Evolutionary conservation across 495 filamentous ascomycete genomes (phyloP).

Genomic region (Letharia lupina): DNA sequence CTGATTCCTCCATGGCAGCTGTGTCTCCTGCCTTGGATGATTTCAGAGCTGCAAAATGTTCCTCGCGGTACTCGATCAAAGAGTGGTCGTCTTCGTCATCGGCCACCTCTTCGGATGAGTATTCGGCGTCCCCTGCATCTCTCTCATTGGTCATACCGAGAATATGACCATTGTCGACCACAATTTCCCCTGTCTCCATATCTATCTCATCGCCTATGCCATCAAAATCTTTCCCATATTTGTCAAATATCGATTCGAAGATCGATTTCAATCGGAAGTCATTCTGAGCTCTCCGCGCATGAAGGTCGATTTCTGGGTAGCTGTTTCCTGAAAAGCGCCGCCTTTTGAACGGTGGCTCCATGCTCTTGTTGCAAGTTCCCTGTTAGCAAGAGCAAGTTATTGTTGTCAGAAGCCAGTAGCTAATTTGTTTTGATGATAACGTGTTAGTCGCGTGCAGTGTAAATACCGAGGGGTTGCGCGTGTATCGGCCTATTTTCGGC

Average conservation of each 20-base stretch:
- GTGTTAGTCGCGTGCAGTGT: not conserved
- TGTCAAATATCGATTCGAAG: constrained; percentile 81
- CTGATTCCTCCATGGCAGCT: not conserved
- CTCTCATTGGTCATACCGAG: constrained; percentile 45
- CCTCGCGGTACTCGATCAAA: not conserved
- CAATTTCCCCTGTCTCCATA: constrained; percentile 63
- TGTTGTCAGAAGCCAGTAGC: not conserved
- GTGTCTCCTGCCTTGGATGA: not conserved
- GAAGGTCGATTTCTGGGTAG: constrained; percentile 44
- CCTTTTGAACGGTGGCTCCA: constrained; percentile 54
- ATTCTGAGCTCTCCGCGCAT: constrained; percentile 51
- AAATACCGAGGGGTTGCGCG: not conserved
- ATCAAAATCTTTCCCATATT: constrained; percentile 75
- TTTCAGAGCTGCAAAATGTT: not conserved
- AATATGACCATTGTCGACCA: constrained; percentile 84
- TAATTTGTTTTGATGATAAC: not conserved
- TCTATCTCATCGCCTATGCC: constrained; percentile 78
- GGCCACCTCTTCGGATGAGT: constrained; percentile 1
- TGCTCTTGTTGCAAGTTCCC: constrained; percentile 22
- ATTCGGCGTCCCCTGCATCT: constrained; percentile 32
- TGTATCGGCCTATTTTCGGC: not conserved
- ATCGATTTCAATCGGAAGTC: constrained; percentile 62
- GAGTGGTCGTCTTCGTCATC: constrained; percentile 2
- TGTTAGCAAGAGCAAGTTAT: not conserved
- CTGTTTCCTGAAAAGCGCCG: constrained; percentile 39